These are phyloP conservation scores for Phytophthora pseudosyringae DNA, from an alignment of 352 stramenopile genomes.

Conservation along the genomic window DNA sequence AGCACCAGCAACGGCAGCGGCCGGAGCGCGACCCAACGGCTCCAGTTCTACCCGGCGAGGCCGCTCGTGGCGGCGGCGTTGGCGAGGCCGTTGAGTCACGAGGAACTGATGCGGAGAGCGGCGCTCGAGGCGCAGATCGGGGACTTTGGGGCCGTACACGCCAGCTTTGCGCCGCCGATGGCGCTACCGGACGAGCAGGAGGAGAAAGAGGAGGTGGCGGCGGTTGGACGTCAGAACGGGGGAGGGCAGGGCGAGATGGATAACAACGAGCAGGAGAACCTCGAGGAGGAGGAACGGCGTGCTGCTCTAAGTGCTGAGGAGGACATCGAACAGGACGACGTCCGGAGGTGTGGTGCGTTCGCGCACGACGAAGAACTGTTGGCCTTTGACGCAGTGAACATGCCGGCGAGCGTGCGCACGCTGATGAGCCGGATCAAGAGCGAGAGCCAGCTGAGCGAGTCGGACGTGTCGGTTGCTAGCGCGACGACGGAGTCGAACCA, in stretches of 20 bases:
- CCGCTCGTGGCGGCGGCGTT: constrained; percentile 33
- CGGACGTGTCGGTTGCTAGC: constrained; percentile 7
- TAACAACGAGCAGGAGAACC: constrained; percentile 44
- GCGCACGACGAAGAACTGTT: constrained; percentile 37
- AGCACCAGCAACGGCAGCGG: constrained; percentile 7
- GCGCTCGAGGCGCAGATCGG: constrained; percentile 29
- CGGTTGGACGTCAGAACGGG: neutral
- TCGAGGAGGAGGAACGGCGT: constrained; percentile 44
- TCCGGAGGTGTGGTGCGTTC: constrained; percentile 7
- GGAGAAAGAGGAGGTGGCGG: constrained; percentile 26
- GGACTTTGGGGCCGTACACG: constrained; percentile 39
- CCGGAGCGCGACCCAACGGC: constrained; percentile 24
- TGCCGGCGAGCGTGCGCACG: constrained; percentile 52
- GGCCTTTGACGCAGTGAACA: constrained; percentile 51
- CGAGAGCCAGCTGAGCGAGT: constrained; percentile 41
- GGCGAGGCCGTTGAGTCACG: constrained; percentile 31
- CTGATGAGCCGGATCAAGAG: constrained; percentile 62
- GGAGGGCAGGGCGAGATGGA: constrained; percentile 25
- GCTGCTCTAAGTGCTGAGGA: constrained; percentile 20
- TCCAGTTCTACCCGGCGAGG: constrained; percentile 47
- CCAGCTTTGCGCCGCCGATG: constrained; percentile 29
- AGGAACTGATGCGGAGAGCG: constrained; percentile 34
- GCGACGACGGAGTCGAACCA: constrained; percentile 44
- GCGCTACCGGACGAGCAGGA: constrained; percentile 23
- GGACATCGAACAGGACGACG: constrained; percentile 4